Conservation (phyloP, 2,329 filamentous ascomycete species). For the Colletotrichum australisinense region DNA sequence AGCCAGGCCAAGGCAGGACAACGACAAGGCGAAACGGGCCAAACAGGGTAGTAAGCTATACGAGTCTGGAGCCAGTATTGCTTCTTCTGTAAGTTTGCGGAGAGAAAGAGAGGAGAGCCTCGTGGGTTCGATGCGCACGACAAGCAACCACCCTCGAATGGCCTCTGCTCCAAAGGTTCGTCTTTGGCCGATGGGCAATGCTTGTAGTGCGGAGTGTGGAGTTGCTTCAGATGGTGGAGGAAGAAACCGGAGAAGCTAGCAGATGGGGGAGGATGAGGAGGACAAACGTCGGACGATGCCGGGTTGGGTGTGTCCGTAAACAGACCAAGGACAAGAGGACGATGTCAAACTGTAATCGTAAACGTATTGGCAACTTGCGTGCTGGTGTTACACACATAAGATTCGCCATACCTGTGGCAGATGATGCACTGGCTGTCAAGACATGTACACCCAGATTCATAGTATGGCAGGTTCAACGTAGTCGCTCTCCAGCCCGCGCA, state of each 20-base stretch:
- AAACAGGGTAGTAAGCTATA: background rate
- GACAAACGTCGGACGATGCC: conserved; percentile 15
- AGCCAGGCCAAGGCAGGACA: background rate
- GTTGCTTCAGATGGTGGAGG: conserved; percentile 32
- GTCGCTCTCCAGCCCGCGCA: conserved; percentile 2
- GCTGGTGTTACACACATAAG: background rate
- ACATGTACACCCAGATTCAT: conserved; percentile 1
- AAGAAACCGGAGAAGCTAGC: conserved; percentile 17
- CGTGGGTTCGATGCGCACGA: conserved; percentile 24
- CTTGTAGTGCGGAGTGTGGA: background rate
- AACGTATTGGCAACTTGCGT: background rate
- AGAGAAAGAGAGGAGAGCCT: conserved; percentile 3
- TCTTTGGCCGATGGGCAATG: conserved; percentile 17
- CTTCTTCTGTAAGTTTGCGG: background rate
- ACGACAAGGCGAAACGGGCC: background rate
- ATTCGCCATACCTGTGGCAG: conserved; percentile 18
- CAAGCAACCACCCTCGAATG: conserved; percentile 10
- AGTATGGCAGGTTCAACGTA: conserved; percentile 25
- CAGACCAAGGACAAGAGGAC: background rate
- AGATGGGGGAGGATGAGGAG: conserved; percentile 3
- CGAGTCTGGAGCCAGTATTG: background rate
- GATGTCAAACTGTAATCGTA: background rate
- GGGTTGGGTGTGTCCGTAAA: conserved; percentile 24
- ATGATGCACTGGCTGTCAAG: conserved; percentile 10
- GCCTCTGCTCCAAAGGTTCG: conserved; percentile 15